Base-by-base conservation (phyloP, 1,284 basidiomycete genomes). In the Rhodotorula glutinis region DNA sequence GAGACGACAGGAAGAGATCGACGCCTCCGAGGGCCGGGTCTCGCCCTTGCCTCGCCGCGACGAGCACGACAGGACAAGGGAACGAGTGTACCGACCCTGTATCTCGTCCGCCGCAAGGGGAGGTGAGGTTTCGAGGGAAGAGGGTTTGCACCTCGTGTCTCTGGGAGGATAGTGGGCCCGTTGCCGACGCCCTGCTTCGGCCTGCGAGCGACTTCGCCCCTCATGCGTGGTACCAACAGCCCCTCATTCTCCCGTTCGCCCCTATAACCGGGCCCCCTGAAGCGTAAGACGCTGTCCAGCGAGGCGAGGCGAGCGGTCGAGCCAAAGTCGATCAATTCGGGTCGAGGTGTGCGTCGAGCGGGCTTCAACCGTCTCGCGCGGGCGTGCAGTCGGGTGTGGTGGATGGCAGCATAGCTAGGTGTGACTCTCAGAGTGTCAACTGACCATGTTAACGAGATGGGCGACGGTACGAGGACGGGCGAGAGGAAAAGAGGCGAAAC, bases 401-500 rank as follows among this genome's bases (percentile, higher is more conserved):
- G 8, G 25, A 30, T 4, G 29, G 51, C 25, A 30, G 46, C 43
- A 16, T 27, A 30, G 55, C 40, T 29, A 25, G 25, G 44, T 16
- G 17, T 13, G 21, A 7, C 19, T 23, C 53, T 30, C 38, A 25
- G 21, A n/a, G 10, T 38, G 25, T 38, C n/a, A 53, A 60, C 59
- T 60, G 59, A 60, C 59, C 59, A 60, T 60, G 51, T 43, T 60
- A 30, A 53, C 41, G 16, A 29, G 38, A 41, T 46, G 33, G 59
- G 59, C 59, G 59, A 53, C 59, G 43, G 33, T 38, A 41, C 41
- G 52, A 43, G 59, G 27, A 43, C 52, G 52, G 59, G 41, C 43
- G 29, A n/a, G 41, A 43, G 21, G 41, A 23, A 17, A n/a, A 27
- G 25, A 9, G 16, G 14, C 27, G 29, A 11, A 21, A 21, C 49